A percentile compares a stretch with the other conserved stretches of the same genome.
Evolutionary conservation across 768 basidiomycete genomes (phyloP).

Genomic region (Antrodiella citrinella): DNA sequence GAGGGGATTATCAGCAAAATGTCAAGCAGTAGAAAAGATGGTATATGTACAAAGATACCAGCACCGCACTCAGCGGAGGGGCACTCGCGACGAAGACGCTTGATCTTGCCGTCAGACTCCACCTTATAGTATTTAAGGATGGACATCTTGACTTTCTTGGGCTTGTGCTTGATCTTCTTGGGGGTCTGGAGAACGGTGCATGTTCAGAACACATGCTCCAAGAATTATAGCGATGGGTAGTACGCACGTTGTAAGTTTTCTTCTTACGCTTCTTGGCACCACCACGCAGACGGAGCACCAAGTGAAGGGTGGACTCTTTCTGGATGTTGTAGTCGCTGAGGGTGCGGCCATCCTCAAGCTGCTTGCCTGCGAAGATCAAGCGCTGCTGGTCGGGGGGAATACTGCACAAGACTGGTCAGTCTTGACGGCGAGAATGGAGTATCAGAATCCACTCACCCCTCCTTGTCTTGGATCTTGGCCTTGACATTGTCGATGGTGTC

Average conservation of each 20-base stretch:
- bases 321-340: slow-evolving; percentile 97
- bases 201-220: background rate
- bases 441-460: slow-evolving; percentile 55
- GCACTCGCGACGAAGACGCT: slow-evolving; percentile 97
- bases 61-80: slow-evolving; percentile 74
- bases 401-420: slow-evolving; percentile 5
- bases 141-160: slow-evolving; percentile 99
- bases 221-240: background rate
- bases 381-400: slow-evolving; percentile 95
- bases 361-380: slow-evolving; percentile 98
- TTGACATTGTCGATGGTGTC: slow-evolving; percentile 99
- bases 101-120: slow-evolving; percentile 99
- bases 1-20: slow-evolving; percentile 18
- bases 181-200: slow-evolving; percentile 52
- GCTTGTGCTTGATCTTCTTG: slow-evolving; percentile 99
- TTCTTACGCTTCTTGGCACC: slow-evolving; percentile 99
- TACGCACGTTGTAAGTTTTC: slow-evolving; percentile 92
- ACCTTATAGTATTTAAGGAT: slow-evolving; percentile 99
- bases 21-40: background rate
- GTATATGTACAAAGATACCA: slow-evolving; percentile 65
- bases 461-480: slow-evolving; percentile 96
- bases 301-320: slow-evolving; percentile 97
- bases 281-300: slow-evolving; percentile 96
- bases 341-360: slow-evolving; percentile 97
- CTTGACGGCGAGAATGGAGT: slow-evolving; percentile 1